Evolutionary conservation across 108 stramenopile species (phyloP), one percentile per base, ranked within the genome.

Genomic region (Cyclostephanos invisitatus): DNA sequence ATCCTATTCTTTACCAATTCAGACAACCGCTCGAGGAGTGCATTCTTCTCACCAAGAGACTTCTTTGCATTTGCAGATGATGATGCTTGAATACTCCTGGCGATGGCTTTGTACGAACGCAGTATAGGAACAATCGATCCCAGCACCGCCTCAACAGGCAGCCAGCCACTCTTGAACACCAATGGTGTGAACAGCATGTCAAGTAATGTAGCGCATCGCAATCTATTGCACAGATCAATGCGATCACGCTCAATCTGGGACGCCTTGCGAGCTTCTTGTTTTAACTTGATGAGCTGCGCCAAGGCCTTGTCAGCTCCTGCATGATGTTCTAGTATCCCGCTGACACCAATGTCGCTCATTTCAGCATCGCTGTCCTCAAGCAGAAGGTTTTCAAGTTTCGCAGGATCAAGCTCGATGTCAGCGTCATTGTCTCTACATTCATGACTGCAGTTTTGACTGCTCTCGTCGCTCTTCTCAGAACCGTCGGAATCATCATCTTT

Each of bases 281-380:
- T 90, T 73, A 91, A 38, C 66, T 89, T 90, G 66, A 94, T 91
- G 58, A 94, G 80, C 47, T 86, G 83, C 0, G 91, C 93, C 17
- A 94, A 78, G 2, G 93, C 93, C 46, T 82, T 83, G 74, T 94
- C 93, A 8, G 93, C 93, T 18, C 91, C 93, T 68, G 87, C 93
- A 70, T 94, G 93, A 75, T 94, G 93, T 72, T 94, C 93, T 9
- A 94, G 75, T 20, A 82, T 72, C 32, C 62, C 68, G 9, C 64
- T 44, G 14, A 76, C 78, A 7, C 74, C 87, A 63, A 56, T 56
- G 25, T 73, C 73, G 35, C 65, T 65, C 36, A 85, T 68, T 72
- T 88, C 87, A 32, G 75, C 87, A 59, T 91, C 90, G 62, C 88
- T 91, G 57, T 90, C 89, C 68, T 91, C 88, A 18, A 91, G 83